These are phyloP conservation scores for Ambrosia hybrid DNA, from an alignment of 140 eudicot genomes.

Conservation along the genomic window DNA sequence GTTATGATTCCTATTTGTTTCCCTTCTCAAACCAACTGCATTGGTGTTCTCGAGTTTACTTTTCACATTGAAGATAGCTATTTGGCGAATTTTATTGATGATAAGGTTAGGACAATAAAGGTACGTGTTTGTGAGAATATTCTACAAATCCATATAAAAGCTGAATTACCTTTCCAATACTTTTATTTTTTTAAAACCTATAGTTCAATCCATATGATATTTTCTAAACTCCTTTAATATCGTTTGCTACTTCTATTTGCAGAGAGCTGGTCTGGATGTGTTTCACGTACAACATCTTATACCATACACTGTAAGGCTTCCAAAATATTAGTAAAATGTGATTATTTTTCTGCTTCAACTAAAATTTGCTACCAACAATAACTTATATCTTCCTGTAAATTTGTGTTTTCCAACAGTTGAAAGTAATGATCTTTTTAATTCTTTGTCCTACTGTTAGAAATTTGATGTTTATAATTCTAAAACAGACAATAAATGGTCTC, in stretches of 20 bases:
- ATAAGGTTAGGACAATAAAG: too few species aligned
- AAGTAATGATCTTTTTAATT: too few species aligned
- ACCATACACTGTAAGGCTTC: background rate
- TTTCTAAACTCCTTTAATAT: background rate
- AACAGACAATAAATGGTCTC: constrained; percentile 19
- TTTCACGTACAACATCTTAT: background rate
- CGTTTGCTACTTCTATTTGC: background rate
- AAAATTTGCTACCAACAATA: too few species aligned
- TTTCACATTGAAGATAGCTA: too few species aligned
- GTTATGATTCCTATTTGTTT: background rate
- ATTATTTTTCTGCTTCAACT: too few species aligned
- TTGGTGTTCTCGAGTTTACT: background rate
- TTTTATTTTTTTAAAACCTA: too few species aligned
- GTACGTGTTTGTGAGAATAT: constrained; percentile 10
- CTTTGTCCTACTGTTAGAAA: background rate
- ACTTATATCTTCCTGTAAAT: too few species aligned
- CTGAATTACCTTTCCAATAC: too few species aligned
- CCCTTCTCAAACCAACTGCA: too few species aligned
- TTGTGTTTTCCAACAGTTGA: too few species aligned
- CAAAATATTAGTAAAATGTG: too few species aligned
- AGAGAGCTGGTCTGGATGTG: background rate
- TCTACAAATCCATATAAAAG: background rate
- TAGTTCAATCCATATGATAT: background rate
- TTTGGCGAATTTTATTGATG: too few species aligned
- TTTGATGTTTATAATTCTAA: background rate